Evolutionary conservation across 768 basidiomycete species (phyloP), one percentile per base, ranked within the genome.

Genomic region (Collybia mongolica): DNA sequence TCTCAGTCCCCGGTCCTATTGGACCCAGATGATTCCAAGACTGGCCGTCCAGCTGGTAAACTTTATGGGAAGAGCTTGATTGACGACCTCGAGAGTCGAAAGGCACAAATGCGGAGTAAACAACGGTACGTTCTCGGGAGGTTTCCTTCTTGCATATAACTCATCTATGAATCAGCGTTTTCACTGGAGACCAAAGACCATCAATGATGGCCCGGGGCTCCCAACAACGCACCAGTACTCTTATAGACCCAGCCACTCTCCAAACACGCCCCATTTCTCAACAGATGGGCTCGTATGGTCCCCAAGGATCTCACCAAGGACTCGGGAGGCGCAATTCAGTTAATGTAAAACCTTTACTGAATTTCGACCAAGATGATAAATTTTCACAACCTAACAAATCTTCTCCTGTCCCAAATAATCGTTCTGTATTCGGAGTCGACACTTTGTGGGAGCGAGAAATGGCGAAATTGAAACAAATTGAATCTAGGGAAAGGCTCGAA

Each of bases 401-500:
- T 22, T 48, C 60, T 42, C 64, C 53, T 43, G 61, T 70, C 60
- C 49, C 74, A 0, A 75, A 70, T 37, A 79, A 77, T 35, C 81
- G 79, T 50, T 94, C 93, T n/a, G 91, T 95, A 8, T 97, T 96
- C 60, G 94, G 94, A 2, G 88, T 90, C 1, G 94, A 97, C 65
- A 88, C 87, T n/a, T 60, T 96, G 8, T 96, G 94, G 94, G 88
- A 95, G 61, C 77, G 82, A 36, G 94, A 97, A 67, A 79, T 93
- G 75, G 80, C 68, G 15, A 96, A 90, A 65, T 72, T 96, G 46
- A 81, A 81, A 54, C 75, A 83, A 52, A 89, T 94, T 0, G 86
- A 96, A 64, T 84, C 81, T 11, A 64, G 60, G 45, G 93, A 94
- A 62, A 76, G 71, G 48, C 63, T 59, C 9, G 84, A 82, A 49